Evolutionary conservation across 2,329 filamentous ascomycete genomes (phyloP).

Genomic region (Fusarium sp.): DNA sequence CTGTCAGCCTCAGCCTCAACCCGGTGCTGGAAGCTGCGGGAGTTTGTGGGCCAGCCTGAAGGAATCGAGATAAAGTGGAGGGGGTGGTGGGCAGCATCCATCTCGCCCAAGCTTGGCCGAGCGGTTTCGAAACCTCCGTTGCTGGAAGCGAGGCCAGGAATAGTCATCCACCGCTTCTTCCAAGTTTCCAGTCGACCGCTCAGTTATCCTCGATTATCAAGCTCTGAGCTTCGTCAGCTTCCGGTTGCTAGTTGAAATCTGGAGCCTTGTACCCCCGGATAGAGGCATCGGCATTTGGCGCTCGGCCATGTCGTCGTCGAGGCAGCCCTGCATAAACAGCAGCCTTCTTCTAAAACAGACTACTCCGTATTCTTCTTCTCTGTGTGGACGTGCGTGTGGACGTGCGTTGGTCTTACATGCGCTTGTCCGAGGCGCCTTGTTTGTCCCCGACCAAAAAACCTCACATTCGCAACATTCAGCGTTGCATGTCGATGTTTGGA

Average conservation of each 20-base stretch:
- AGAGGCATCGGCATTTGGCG: constrained; percentile 13
- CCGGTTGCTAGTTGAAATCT: constrained; percentile 19
- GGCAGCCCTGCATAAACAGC: constrained; percentile 30
- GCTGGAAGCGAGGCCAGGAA: constrained; percentile 25
- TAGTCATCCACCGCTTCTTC: constrained; percentile 26
- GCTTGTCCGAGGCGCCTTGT: constrained; percentile 33
- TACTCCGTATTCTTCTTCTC: constrained; percentile 10
- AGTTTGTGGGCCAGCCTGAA: constrained; percentile 36
- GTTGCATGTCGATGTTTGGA: constrained; percentile 41
- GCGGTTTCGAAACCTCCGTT: constrained; percentile 49
- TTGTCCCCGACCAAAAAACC: constrained; percentile 22
- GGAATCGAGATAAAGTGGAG: constrained; percentile 42
- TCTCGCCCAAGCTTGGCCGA: constrained; percentile 30
- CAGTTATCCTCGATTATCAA: background rate
- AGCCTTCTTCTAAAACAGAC: constrained; percentile 29
- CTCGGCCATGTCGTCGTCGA: constrained; percentile 11
- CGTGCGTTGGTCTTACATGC: constrained; percentile 16
- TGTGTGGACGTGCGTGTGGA: constrained; percentile 15
- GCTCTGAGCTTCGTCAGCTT: constrained; percentile 14
- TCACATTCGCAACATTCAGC: constrained; percentile 40
- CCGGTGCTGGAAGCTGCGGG: constrained; percentile 30
- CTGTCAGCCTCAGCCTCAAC: constrained; percentile 26
- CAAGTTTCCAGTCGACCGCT: constrained; percentile 8
- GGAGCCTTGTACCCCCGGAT: constrained; percentile 18
- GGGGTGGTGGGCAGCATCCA: constrained; percentile 8